phyloP scores from a whole-genome alignment of 2,329 filamentous ascomycete genomes.

The Dactylonectria estremocensis region DNA sequence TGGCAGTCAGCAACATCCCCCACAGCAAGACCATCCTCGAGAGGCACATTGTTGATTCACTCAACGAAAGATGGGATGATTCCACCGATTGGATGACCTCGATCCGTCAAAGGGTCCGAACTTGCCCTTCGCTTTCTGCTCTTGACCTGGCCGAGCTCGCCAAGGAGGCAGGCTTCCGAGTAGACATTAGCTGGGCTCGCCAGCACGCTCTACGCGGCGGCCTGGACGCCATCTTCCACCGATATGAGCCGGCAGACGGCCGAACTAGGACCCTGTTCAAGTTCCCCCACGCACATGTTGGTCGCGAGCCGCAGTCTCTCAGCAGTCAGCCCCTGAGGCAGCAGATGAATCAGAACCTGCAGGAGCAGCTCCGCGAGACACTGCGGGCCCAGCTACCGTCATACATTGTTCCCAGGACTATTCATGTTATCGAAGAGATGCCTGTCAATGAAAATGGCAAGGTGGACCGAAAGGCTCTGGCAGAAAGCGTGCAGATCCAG shows the following conservation, averaged over 20 bases:
- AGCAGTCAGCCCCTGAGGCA: conserved; percentile 16
- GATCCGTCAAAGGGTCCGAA: conserved; percentile 8
- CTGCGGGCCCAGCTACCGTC: conserved; percentile 36
- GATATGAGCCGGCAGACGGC: conserved; percentile 49
- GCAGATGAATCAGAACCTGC: conserved; percentile 8
- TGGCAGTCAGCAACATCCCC: conserved; percentile 47
- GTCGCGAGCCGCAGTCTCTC: not conserved
- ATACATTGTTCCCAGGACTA: conserved; percentile 46
- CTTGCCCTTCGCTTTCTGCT: conserved; percentile 26
- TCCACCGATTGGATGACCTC: conserved; percentile 30
- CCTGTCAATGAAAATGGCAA: not conserved
- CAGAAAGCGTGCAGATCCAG: not conserved
- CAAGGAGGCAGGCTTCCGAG: conserved; percentile 59
- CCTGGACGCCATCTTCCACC: conserved; percentile 51
- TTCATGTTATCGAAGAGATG: conserved; percentile 32
- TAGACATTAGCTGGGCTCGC: conserved; percentile 62
- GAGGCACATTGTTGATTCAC: conserved; percentile 34
- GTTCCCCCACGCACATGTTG: conserved; percentile 41
- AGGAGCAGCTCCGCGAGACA: conserved; percentile 10
- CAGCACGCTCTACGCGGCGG: conserved; percentile 50
- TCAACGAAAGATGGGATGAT: conserved; percentile 8
- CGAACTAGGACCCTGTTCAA: conserved; percentile 33
- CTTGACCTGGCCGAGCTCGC: conserved; percentile 42
- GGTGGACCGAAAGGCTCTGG: conserved; percentile 5
- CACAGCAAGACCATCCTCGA: conserved; percentile 52